phyloP scores from a whole-genome alignment of 192 early-diverging fungal genomes.

The Funneliformis mosseae region DNA sequence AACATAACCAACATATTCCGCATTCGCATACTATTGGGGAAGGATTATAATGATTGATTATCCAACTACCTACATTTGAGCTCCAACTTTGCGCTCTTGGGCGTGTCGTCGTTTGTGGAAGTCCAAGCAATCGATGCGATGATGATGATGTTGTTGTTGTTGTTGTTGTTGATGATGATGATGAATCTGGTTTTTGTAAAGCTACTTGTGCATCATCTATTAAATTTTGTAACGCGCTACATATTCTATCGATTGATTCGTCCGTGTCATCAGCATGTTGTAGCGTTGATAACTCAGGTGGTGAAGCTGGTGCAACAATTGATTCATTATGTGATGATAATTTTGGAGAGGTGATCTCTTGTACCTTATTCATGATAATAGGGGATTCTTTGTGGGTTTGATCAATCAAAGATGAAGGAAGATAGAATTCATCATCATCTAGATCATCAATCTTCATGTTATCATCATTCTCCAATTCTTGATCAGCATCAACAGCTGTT shows the following conservation, averaged over 20 bases:
- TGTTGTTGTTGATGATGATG: neutral
- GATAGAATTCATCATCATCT: neutral
- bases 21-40: neutral
- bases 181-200: neutral
- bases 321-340: neutral
- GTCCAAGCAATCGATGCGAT: neutral
- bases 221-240: neutral
- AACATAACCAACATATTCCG: constrained; percentile 1
- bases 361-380: neutral
- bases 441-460: neutral
- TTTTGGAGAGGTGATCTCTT: too few relatives aligned
- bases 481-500: neutral
- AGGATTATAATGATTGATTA: constrained; percentile 11
- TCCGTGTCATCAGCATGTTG: neutral
- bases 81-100: constrained; percentile 7
- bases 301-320: neutral
- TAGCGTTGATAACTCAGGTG: neutral
- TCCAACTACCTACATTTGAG: constrained; percentile 10
- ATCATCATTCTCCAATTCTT: neutral
- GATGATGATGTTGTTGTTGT: neutral
- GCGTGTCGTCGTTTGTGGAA: neutral
- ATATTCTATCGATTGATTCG: constrained; percentile 10
- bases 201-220: constrained; percentile 14
- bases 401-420: neutral
- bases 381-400: neutral